phyloP scores from a whole-genome alignment of 768 basidiomycete species.

The Mycena galopus region DNA sequence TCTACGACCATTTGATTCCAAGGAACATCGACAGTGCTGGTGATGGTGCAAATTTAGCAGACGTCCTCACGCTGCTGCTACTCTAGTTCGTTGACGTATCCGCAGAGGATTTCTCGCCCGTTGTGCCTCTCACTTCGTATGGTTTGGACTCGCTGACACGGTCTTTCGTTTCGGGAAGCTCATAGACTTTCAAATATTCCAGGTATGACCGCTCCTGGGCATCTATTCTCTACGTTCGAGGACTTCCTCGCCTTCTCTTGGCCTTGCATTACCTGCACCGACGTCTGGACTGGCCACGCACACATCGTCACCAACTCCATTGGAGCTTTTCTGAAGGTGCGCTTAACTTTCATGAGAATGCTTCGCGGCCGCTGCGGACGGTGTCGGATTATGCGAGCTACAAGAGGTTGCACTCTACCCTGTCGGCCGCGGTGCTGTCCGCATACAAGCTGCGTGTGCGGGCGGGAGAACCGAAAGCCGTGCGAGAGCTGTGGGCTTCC shows the following conservation, averaged over 20 bases:
- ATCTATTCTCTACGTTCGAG: conserved; percentile 83
- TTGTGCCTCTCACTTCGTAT: too few species aligned
- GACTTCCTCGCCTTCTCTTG: conserved; percentile 86
- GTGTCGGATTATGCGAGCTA: conserved; percentile 77
- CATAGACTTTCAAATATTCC: neutral
- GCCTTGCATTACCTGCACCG: conserved; percentile 86
- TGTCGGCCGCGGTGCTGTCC: conserved; percentile 76
- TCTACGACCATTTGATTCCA: neutral
- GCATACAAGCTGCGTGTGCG: conserved; percentile 76
- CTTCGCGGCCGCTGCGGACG: conserved; percentile 76
- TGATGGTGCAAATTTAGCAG: too few species aligned
- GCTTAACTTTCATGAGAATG: conserved; percentile 57
- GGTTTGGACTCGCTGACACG: too few species aligned
- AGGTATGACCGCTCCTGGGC: conserved; percentile 90
- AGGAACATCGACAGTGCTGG: too few species aligned
- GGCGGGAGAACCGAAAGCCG: conserved; percentile 73
- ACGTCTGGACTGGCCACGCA: conserved; percentile 75
- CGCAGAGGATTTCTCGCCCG: too few species aligned
- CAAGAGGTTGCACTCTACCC: conserved; percentile 76
- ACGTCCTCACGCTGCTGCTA: too few species aligned
- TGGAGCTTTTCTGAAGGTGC: conserved; percentile 81
- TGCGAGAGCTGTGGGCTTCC: conserved; percentile 76
- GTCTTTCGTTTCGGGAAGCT: neutral
- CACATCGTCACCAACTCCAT: conserved; percentile 86
- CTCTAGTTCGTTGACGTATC: too few species aligned